Evolutionary conservation across 768 basidiomycete species (phyloP).

Genomic region (Psilocybe tampanensis): DNA sequence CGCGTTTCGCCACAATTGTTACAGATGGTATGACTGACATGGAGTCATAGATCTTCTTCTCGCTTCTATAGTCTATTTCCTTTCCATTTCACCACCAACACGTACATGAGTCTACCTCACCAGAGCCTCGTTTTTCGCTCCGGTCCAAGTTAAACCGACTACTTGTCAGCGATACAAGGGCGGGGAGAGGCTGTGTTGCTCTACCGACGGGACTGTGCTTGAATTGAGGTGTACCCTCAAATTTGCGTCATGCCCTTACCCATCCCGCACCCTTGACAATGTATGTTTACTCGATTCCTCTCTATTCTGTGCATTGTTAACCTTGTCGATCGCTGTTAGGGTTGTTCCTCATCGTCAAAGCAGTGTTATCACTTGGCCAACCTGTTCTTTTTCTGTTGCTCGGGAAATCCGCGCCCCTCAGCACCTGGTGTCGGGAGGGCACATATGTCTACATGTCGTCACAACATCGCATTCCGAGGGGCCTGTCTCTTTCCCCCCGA

Average conservation of each 20-base stretch:
- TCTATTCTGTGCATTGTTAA: neutral
- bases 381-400: slow-evolving; percentile 2
- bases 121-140: slow-evolving; percentile 8
- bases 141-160: neutral
- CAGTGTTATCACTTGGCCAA: slow-evolving; percentile 1
- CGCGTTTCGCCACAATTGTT: neutral
- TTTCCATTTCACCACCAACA: neutral
- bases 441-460: slow-evolving; percentile 3
- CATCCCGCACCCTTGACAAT: slow-evolving; percentile 7
- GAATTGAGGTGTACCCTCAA: neutral
- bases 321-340: neutral
- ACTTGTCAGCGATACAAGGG: neutral
- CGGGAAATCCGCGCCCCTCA: neutral
- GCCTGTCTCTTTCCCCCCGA: slow-evolving; percentile 10
- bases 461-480: slow-evolving; percentile 1
- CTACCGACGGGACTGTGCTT: slow-evolving; percentile 4
- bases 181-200: slow-evolving; percentile 12
- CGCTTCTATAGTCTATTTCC: neutral
- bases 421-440: slow-evolving; percentile 1
- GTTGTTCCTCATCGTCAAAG: neutral
- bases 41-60: neutral
- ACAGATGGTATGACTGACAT: neutral
- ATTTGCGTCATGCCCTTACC: slow-evolving; percentile 10
- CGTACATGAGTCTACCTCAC: neutral
- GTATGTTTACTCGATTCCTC: slow-evolving; percentile 1